These are phyloP conservation scores for Apiospora arundinis DNA, from an alignment of 2,329 filamentous ascomycete genomes.

Conservation along the genomic window DNA sequence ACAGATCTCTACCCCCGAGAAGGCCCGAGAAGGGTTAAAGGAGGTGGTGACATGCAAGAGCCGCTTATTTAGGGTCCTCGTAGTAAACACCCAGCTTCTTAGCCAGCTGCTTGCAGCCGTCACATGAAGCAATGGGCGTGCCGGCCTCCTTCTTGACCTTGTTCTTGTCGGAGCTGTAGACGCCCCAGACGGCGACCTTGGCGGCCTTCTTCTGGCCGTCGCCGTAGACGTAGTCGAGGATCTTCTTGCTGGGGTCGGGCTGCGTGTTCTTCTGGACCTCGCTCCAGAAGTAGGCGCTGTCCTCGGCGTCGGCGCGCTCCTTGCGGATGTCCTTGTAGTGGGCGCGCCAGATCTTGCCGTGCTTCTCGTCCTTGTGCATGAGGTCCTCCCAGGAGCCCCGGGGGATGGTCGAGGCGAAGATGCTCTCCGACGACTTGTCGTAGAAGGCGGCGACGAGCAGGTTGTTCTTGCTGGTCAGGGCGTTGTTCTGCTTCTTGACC, in stretches of 20 bases:
- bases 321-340: not conserved
- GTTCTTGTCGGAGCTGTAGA: not conserved
- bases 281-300: constrained; percentile 2
- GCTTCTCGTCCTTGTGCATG: not conserved
- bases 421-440: not conserved
- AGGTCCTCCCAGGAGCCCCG: not conserved
- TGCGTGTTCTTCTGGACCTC: not conserved
- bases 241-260: not conserved
- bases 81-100: not conserved
- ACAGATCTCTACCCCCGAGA: too few relatives aligned
- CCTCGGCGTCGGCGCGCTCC: not conserved
- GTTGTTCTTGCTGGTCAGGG: not conserved
- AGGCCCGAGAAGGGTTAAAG: too few relatives aligned
- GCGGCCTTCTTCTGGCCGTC: not conserved
- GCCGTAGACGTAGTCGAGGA: not conserved
- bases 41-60: too few relatives aligned
- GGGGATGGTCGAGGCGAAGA: not conserved
- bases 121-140: not conserved
- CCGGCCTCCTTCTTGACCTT: not conserved
- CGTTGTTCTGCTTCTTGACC: not conserved
- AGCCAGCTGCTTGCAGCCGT: not conserved
- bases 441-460: not conserved
- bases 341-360: not conserved
- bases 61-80: not conserved
- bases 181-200: not conserved